These are phyloP conservation scores for Phoma sp. DNA, from an alignment of 2,329 filamentous ascomycete genomes.

Conservation along the genomic window DNA sequence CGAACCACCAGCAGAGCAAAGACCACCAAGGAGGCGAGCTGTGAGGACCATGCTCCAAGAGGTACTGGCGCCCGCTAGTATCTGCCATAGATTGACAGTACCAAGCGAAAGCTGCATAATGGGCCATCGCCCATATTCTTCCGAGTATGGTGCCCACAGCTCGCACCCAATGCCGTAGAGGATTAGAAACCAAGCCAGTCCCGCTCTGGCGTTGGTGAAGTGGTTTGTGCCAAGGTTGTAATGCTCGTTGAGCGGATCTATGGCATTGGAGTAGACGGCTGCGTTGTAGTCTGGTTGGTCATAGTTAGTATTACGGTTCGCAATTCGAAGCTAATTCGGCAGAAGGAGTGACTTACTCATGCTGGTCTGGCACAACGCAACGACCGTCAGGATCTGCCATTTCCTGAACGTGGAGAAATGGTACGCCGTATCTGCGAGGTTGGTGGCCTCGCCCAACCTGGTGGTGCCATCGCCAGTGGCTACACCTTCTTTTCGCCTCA, in stretches of 20 bases:
- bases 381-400: slow-evolving; percentile 60
- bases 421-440: slow-evolving; percentile 50
- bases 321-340: slow-evolving; percentile 27
- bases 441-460: slow-evolving; percentile 27
- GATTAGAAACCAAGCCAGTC: slow-evolving; percentile 79
- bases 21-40: slow-evolving; percentile 53
- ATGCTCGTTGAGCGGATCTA: slow-evolving; percentile 61
- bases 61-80: slow-evolving; percentile 66
- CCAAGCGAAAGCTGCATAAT: slow-evolving; percentile 75
- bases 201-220: slow-evolving; percentile 55
- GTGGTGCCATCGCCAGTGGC: slow-evolving; percentile 2
- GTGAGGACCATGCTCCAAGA: slow-evolving; percentile 69
- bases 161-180: slow-evolving; percentile 85
- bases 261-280: slow-evolving; percentile 61
- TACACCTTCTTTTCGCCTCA: background rate
- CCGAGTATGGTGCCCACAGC: slow-evolving; percentile 80
- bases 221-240: slow-evolving; percentile 54
- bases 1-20: slow-evolving; percentile 64
- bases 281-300: slow-evolving; percentile 58
- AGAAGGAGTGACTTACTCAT: slow-evolving; percentile 51
- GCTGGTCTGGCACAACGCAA: slow-evolving; percentile 61
- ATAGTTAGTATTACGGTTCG: slow-evolving; percentile 34
- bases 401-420: slow-evolving; percentile 57
- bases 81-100: slow-evolving; percentile 74
- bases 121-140: slow-evolving; percentile 78